Conservation (phyloP, 1,284 basidiomycete species). For the Tetrapyrgos nigripes region DNA sequence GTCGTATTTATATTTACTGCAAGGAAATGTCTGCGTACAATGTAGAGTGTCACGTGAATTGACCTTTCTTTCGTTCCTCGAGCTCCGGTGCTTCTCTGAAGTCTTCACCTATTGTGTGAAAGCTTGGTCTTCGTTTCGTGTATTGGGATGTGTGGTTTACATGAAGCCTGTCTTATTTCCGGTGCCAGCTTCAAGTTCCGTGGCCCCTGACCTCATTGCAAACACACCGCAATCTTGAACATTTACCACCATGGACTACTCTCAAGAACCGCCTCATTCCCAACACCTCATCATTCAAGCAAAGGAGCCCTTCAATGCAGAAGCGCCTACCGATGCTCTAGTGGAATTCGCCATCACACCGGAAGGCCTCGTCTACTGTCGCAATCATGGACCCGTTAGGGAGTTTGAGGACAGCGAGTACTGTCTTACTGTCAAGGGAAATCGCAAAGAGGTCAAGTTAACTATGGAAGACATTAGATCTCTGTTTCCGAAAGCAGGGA, state of each 20-base stretch:
- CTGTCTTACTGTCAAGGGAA: constrained; percentile 45
- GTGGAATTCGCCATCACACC: constrained; percentile 60
- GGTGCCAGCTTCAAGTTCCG: constrained; percentile 2
- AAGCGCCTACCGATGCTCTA: constrained; percentile 55
- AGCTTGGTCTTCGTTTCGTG: no score
- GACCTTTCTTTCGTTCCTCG: not conserved
- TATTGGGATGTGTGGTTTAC: no score
- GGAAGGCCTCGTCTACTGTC: constrained; percentile 63
- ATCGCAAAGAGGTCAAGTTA: constrained; percentile 39
- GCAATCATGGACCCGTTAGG: constrained; percentile 66
- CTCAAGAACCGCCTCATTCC: constrained; percentile 52
- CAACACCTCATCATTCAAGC: constrained; percentile 51
- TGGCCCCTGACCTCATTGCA: not conserved
- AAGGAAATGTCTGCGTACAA: constrained; percentile 4
- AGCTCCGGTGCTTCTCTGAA: no score
- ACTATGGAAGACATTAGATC: constrained; percentile 49
- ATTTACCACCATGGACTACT: constrained; percentile 42
- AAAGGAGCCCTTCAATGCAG: constrained; percentile 62
- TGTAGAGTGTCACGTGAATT: constrained; percentile 1
- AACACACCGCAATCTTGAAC: not conserved
- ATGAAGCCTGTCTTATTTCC: no score
- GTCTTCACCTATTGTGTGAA: no score
- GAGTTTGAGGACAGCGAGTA: constrained; percentile 50
- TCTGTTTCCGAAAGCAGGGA: constrained; percentile 48
- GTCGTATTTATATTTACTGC: not conserved